These are phyloP conservation scores for Blastocladiella britannica DNA, from an alignment of 192 early-diverging fungal genomes.

Conservation along the genomic window DNA sequence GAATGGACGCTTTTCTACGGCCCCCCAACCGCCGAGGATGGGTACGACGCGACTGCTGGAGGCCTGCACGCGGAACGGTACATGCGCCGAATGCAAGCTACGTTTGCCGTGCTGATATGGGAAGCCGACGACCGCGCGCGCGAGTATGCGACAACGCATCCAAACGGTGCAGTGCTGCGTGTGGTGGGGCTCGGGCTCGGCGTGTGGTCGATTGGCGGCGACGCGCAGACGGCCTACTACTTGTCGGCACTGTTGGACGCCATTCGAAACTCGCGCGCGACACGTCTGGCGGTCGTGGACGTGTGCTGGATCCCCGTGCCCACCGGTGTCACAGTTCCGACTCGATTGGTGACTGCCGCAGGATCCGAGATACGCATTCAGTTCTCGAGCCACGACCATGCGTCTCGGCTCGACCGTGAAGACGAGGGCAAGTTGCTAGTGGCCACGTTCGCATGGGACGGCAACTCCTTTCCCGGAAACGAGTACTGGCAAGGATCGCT, in stretches of 20 bases:
- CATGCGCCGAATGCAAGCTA: background rate
- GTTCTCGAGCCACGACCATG: background rate
- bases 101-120: background rate
- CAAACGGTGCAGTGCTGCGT: too few species aligned
- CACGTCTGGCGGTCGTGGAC: background rate
- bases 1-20: too few species aligned
- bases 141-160: too few species aligned
- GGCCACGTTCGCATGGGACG: background rate
- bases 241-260: background rate
- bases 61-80: background rate
- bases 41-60: too few species aligned
- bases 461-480: conserved; percentile 15
- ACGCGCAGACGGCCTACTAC: background rate
- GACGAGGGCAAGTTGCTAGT: background rate
- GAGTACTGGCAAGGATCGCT: conserved; percentile 14
- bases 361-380: background rate
- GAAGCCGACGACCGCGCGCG: background rate
- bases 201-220: background rate
- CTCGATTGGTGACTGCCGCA: background rate
- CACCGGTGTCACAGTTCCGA: background rate
- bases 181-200: background rate
- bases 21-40: too few species aligned
- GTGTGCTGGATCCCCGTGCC: background rate
- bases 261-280: background rate
- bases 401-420: background rate